These are phyloP conservation scores for Alliaria petiolata DNA, from an alignment of 345 rosid genomes.

Conservation along the genomic window DNA sequence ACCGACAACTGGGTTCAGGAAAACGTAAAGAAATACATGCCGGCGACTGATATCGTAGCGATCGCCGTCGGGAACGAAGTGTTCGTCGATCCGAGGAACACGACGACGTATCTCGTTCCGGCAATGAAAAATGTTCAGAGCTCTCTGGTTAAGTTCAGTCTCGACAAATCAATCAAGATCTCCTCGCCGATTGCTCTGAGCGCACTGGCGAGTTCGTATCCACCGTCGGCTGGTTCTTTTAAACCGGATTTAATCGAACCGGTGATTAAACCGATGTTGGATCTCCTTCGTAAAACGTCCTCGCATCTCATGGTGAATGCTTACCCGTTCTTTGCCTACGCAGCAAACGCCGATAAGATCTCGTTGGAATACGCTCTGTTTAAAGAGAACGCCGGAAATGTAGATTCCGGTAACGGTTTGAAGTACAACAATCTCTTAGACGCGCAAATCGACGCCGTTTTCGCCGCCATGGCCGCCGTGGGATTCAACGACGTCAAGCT, in stretches of 20 bases:
- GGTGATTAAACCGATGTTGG: conserved; percentile 79
- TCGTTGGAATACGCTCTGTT: conserved; percentile 76
- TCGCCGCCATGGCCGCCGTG: conserved; percentile 71
- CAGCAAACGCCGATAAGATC: conserved; percentile 55
- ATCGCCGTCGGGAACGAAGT: conserved; percentile 93
- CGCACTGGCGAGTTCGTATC: conserved; percentile 63
- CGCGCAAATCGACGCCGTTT: conserved; percentile 90
- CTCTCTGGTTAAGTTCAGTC: conserved; percentile 51
- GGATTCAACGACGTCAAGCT: conserved; percentile 56
- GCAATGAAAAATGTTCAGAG: conserved; percentile 75
- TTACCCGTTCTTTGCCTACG: conserved; percentile 86
- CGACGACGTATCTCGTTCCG: conserved; percentile 60
- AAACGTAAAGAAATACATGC: conserved; percentile 53
- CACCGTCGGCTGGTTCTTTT: conserved; percentile 82
- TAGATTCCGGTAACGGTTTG: conserved; percentile 78
- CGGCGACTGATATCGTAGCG: conserved; percentile 64
- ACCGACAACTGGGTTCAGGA: conserved; percentile 79
- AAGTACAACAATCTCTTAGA: conserved; percentile 68
- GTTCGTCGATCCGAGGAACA: conserved; percentile 70
- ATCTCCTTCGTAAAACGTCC: conserved; percentile 50
- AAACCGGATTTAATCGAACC: conserved; percentile 53
- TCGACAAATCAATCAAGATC: conserved; percentile 50
- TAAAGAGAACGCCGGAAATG: conserved; percentile 54
- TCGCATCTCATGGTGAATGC: conserved; percentile 80
- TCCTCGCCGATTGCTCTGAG: conserved; percentile 81